phyloP scores from a whole-genome alignment of 306 rosid genomes.

The Prunus kanzakura region DNA sequence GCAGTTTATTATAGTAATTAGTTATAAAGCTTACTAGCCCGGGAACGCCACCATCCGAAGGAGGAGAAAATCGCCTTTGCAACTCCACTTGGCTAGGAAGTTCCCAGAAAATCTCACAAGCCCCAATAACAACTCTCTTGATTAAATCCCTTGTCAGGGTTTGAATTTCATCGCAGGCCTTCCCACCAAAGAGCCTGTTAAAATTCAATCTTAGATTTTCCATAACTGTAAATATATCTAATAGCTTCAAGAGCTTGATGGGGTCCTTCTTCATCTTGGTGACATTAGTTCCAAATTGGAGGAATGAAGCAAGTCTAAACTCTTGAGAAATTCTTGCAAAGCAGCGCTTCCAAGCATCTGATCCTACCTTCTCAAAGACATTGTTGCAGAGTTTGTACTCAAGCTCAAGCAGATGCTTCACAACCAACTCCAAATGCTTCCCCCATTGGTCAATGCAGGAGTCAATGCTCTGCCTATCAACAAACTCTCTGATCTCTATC shows the following conservation, averaged over 20 bases:
- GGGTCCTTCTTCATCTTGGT: slow-evolving; percentile 58
- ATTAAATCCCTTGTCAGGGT: slow-evolving; percentile 64
- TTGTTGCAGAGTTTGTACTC: slow-evolving; percentile 49
- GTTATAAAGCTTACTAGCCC: slow-evolving; percentile 65
- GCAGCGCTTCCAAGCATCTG: slow-evolving; percentile 41
- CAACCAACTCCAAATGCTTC: slow-evolving; percentile 51
- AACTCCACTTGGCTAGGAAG: slow-evolving; percentile 77
- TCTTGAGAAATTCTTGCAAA: slow-evolving; percentile 55
- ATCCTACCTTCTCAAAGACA: slow-evolving; percentile 49
- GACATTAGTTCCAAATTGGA: slow-evolving; percentile 58
- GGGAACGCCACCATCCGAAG: slow-evolving; percentile 77
- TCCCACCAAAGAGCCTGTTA: slow-evolving; percentile 58
- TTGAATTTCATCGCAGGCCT: slow-evolving; percentile 59
- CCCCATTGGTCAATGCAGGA: slow-evolving; percentile 63
- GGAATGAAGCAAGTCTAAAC: slow-evolving; percentile 60
- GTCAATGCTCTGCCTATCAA: slow-evolving; percentile 31
- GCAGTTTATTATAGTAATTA: slow-evolving; percentile 61
- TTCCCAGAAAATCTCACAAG: slow-evolving; percentile 63
- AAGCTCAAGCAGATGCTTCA: slow-evolving; percentile 43
- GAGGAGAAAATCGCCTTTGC: slow-evolving; percentile 66
- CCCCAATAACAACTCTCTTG: slow-evolving; percentile 55
- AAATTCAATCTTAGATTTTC: slow-evolving; percentile 57
- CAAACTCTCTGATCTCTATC: slow-evolving; percentile 27
- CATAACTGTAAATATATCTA: slow-evolving; percentile 62
- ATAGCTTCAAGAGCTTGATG: slow-evolving; percentile 65